Percentiles rank a stretch among this genome's conserved stretches.
Conservation (phyloP, 75 land plant genomes). For the Picea glauca region DNA sequence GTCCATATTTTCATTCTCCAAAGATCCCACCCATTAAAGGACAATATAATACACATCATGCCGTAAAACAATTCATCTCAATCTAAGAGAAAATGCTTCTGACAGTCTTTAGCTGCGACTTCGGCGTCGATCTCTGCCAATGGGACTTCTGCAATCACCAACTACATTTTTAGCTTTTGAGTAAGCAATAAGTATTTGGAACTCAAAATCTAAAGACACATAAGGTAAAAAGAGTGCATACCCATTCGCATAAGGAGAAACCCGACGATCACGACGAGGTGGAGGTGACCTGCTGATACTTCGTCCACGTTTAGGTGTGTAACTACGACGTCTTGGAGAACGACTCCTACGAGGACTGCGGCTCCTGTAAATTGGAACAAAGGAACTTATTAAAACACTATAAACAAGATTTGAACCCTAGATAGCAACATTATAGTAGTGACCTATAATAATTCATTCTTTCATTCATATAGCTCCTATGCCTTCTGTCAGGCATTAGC, state of each 20-base stretch:
- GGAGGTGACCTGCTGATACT: conserved; percentile 11
- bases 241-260: conserved; percentile 11
- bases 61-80: background rate
- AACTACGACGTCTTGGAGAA: conserved; percentile 7
- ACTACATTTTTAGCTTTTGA: background rate
- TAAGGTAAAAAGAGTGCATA: background rate
- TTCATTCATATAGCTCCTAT: background rate
- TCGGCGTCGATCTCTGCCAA: background rate
- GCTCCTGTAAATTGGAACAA: background rate
- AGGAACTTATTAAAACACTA: background rate
- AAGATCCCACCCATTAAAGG: conserved; percentile 3
- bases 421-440: background rate
- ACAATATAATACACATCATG: background rate
- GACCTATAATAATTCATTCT: background rate
- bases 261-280: background rate
- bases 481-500: background rate
- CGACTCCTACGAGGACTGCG: conserved; percentile 7
- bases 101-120: background rate
- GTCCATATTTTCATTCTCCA: conserved; percentile 6
- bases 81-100: background rate
- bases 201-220: too few species aligned
- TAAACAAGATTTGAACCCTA: background rate
- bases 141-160: conserved; percentile 7
- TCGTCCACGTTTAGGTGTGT: conserved; percentile 5
- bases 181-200: background rate